phyloP scores from a whole-genome alignment of 1,284 basidiomycete species.

The Peniophora sp. region DNA sequence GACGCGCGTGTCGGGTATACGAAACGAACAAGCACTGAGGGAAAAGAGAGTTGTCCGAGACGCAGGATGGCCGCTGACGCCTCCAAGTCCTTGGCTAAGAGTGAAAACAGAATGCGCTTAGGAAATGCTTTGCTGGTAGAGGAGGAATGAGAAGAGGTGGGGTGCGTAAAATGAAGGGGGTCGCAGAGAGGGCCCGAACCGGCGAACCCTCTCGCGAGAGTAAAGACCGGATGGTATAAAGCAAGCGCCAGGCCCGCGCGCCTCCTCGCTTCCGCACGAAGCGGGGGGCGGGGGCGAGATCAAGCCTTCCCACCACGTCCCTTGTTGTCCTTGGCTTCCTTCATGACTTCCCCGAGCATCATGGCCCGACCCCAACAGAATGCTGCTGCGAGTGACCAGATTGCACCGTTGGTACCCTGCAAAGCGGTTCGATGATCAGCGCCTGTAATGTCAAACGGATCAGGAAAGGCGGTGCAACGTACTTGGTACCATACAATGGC shows the following conservation, averaged over 20 bases:
- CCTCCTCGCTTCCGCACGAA: slow-evolving; percentile 9
- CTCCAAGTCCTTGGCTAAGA: too few species aligned
- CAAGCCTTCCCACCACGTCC: slow-evolving; percentile 50
- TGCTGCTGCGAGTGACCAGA: slow-evolving; percentile 66
- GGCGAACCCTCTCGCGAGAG: slow-evolving; percentile 6
- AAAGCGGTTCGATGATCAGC: slow-evolving; percentile 2
- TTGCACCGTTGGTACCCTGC: slow-evolving; percentile 69
- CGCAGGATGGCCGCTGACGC: too few species aligned
- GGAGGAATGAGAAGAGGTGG: neutral
- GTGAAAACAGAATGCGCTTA: too few species aligned
- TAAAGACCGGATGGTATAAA: neutral
- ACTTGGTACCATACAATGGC: slow-evolving; percentile 76
- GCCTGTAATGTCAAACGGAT: neutral
- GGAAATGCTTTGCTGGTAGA: neutral
- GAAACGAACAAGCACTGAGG: too few species aligned
- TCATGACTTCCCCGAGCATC: slow-evolving; percentile 56
- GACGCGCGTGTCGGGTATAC: too few species aligned
- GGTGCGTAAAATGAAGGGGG: neutral
- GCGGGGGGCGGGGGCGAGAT: slow-evolving; percentile 14
- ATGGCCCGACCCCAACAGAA: slow-evolving; percentile 58
- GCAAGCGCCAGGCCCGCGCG: neutral
- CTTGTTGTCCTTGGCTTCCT: slow-evolving; percentile 55
- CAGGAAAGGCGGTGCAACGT: slow-evolving; percentile 14
- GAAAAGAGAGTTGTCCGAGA: too few species aligned
- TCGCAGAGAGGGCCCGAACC: slow-evolving; percentile 1